phyloP scores from a whole-genome alignment of 371 early-diverging fungal genomes.

The Saksenaea vasiformis region DNA sequence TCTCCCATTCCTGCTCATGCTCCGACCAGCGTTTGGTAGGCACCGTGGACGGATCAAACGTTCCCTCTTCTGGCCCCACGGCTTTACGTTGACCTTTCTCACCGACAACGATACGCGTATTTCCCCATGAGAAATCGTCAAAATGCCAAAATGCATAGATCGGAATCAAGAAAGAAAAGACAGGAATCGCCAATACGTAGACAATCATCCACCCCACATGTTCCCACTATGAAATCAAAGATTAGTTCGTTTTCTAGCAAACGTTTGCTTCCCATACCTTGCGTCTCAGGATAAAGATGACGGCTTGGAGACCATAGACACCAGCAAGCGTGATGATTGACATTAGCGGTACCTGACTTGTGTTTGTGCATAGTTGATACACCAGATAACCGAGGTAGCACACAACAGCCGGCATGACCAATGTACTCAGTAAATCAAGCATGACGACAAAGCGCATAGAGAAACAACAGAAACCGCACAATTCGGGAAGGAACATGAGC shows the following conservation, averaged over 20 bases:
- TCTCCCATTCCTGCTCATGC: constrained; percentile 66
- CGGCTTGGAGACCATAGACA: constrained; percentile 84
- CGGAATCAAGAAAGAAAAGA: constrained; percentile 66
- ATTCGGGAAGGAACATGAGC: constrained; percentile 77
- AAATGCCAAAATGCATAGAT: constrained; percentile 92
- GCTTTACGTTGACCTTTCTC: constrained; percentile 73
- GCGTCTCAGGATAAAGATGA: constrained; percentile 85
- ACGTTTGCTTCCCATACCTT: constrained; percentile 79
- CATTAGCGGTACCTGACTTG: constrained; percentile 61
- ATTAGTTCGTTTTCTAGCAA: constrained; percentile 50
- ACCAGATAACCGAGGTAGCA: constrained; percentile 82
- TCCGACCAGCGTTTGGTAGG: constrained; percentile 91
- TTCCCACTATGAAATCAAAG: constrained; percentile 65
- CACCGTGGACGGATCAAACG: constrained; percentile 88
- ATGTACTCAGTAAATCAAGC: constrained; percentile 89
- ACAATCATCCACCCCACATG: constrained; percentile 91
- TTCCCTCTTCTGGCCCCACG: constrained; percentile 53
- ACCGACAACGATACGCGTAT: constrained; percentile 88
- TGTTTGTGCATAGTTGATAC: constrained; percentile 54
- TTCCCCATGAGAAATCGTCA: constrained; percentile 91
- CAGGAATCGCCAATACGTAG: constrained; percentile 69
- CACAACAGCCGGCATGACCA: constrained; percentile 93
- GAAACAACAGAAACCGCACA: constrained; percentile 96
- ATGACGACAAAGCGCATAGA: constrained; percentile 95
- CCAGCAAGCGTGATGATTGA: constrained; percentile 76